A percentile compares a stretch with the other conserved stretches of the same genome.
These are phyloP conservation scores for Pseudocercospora musae DNA, from an alignment of 2,329 filamentous ascomycete genomes.

Conservation along the genomic window DNA sequence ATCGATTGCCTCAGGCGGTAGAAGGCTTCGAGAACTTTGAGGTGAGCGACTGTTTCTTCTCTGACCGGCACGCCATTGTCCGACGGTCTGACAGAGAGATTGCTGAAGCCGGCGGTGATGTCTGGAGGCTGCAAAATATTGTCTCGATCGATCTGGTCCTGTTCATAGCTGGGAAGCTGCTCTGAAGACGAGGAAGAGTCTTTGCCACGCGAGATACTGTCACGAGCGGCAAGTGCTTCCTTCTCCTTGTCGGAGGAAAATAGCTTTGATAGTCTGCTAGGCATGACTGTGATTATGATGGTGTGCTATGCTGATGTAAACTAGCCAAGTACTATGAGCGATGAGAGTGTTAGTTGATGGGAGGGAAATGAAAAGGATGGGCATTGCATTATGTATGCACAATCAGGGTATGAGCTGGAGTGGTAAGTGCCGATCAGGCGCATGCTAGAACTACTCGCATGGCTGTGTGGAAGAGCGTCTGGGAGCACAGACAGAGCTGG, in stretches of 20 bases:
- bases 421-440: background rate
- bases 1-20: constrained; percentile 65
- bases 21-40: constrained; percentile 69
- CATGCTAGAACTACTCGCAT: constrained; percentile 4
- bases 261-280: constrained; percentile 29
- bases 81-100: constrained; percentile 32
- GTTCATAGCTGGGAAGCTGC: constrained; percentile 22
- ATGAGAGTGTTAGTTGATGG: background rate
- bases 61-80: constrained; percentile 39
- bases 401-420: background rate
- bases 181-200: constrained; percentile 21
- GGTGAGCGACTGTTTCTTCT: constrained; percentile 66
- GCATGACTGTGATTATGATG: constrained; percentile 21
- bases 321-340: background rate
- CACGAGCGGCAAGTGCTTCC: constrained; percentile 28
- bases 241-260: constrained; percentile 31
- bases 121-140: constrained; percentile 26
- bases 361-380: background rate
- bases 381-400: background rate
- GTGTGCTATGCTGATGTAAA: background rate
- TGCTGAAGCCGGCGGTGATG: constrained; percentile 30
- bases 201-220: constrained; percentile 15
- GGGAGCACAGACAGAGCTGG: background rate
- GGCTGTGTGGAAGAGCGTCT: background rate
- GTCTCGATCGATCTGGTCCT: constrained; percentile 26